Evolutionary conservation across 108 stramenopile genomes (phyloP).

Genomic region (Fragilaria radians): DNA sequence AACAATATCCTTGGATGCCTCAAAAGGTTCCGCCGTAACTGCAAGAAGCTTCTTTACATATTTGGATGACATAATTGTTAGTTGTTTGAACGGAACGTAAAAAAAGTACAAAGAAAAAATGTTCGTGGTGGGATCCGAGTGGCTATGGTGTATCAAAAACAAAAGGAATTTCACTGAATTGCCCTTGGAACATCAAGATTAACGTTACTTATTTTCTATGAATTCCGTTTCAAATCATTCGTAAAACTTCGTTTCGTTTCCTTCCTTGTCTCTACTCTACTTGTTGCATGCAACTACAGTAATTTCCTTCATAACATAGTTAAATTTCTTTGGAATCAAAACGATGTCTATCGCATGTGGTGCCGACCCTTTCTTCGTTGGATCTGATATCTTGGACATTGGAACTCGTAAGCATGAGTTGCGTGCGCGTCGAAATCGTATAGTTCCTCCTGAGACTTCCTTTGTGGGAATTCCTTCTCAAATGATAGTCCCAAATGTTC

Average conservation of each 20-base stretch:
- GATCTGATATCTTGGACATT: conserved; percentile 73
- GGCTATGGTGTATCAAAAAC: too few species aligned
- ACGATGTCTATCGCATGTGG: neutral
- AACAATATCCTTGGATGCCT: neutral
- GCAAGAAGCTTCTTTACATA: neutral
- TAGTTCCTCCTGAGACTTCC: conserved; percentile 20
- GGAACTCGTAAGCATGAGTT: conserved; percentile 59
- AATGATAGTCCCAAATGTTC: conserved; percentile 70
- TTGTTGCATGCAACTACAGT: too few species aligned
- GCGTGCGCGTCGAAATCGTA: conserved; percentile 28
- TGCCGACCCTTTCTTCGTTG: conserved; percentile 9
- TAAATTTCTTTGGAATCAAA: too few species aligned
- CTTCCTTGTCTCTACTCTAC: too few species aligned
- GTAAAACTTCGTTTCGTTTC: too few species aligned
- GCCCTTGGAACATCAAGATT: too few species aligned
- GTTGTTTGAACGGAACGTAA: neutral
- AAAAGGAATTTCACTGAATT: too few species aligned
- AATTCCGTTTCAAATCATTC: too few species aligned
- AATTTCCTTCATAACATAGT: too few species aligned
- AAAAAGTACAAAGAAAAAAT: neutral
- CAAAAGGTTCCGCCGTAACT: neutral
- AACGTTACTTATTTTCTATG: too few species aligned
- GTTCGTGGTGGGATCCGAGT: too few species aligned
- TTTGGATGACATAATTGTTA: neutral
- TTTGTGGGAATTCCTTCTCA: conserved; percentile 36